Evolutionary conservation across 805 yeast species (phyloP).

Genomic region (Candida orba): DNA sequence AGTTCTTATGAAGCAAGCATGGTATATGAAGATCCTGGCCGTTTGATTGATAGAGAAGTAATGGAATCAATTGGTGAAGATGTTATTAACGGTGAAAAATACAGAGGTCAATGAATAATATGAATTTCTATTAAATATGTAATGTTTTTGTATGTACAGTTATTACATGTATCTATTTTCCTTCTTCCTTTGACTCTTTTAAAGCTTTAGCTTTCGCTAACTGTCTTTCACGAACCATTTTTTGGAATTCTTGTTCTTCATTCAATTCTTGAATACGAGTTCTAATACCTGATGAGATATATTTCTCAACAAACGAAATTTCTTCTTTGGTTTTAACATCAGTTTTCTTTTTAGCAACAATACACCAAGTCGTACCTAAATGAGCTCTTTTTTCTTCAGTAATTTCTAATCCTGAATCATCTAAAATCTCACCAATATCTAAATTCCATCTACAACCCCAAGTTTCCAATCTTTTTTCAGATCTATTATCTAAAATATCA

Average conservation of each 20-base stretch:
- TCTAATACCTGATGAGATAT: conserved; percentile 33
- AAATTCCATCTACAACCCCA: conserved; percentile 99
- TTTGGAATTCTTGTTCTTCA: conserved; percentile 5
- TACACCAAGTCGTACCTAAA: conserved; percentile 88
- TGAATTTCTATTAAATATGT: neutral
- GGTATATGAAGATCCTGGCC: conserved; percentile 65
- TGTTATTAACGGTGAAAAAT: conserved; percentile 61
- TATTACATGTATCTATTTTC: conserved; percentile 1
- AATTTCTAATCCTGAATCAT: conserved; percentile 75
- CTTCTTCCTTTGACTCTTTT: neutral
- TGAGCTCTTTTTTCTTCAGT: conserved; percentile 77
- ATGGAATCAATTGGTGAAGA: conserved; percentile 72
- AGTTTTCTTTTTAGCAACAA: conserved; percentile 68
- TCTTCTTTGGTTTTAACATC: conserved; percentile 46
- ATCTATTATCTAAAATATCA: conserved; percentile 70
- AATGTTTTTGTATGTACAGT: neutral
- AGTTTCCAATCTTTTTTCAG: conserved; percentile 72
- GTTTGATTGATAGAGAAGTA: conserved; percentile 60
- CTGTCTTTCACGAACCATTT: conserved; percentile 6
- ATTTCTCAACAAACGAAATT: conserved; percentile 43
- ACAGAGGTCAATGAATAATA: conserved; percentile 47
- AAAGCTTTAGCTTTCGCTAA: neutral
- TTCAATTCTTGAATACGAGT: conserved; percentile 17
- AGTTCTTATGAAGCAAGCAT: conserved; percentile 87
- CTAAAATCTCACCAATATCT: conserved; percentile 83